phyloP scores from a whole-genome alignment of 2,329 filamentous ascomycete species.

The Exophiala sp. region DNA sequence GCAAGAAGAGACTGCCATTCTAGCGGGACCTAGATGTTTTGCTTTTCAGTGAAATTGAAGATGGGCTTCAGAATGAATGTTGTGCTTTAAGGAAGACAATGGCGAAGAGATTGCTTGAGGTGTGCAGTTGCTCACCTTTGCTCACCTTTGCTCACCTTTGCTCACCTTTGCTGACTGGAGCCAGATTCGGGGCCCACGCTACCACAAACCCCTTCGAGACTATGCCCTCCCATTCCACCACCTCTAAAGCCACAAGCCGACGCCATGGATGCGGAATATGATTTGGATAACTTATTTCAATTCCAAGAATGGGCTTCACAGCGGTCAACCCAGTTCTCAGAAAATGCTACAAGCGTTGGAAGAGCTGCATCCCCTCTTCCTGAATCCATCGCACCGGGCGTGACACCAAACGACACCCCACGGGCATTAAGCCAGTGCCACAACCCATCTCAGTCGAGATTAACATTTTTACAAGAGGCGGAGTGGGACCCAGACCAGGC shows the following conservation, averaged over 20 bases:
- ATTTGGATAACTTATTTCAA: constrained; percentile 6
- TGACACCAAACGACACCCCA: constrained; percentile 2
- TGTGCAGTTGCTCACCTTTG: constrained; percentile 3
- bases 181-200: constrained; percentile 1
- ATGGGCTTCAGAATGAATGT: no score
- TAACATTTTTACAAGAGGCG: constrained; percentile 7
- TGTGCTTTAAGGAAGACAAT: not conserved
- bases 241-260: not conserved
- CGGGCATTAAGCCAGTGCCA: constrained; percentile 2
- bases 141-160: not conserved
- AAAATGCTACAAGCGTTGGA: constrained; percentile 1
- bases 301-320: constrained; percentile 7
- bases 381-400: constrained; percentile 1
- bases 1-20: no score
- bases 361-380: constrained; percentile 3
- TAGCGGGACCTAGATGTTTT: no score
- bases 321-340: constrained; percentile 1
- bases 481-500: constrained; percentile 8
- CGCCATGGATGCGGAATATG: constrained; percentile 4
- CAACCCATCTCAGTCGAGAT: not conserved
- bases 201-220: not conserved
- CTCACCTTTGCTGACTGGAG: not conserved
- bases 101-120: not conserved
- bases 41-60: no score
- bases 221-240: not conserved